These are phyloP conservation scores for Amylocystis lapponica DNA, from an alignment of 768 basidiomycete genomes.

Conservation along the genomic window DNA sequence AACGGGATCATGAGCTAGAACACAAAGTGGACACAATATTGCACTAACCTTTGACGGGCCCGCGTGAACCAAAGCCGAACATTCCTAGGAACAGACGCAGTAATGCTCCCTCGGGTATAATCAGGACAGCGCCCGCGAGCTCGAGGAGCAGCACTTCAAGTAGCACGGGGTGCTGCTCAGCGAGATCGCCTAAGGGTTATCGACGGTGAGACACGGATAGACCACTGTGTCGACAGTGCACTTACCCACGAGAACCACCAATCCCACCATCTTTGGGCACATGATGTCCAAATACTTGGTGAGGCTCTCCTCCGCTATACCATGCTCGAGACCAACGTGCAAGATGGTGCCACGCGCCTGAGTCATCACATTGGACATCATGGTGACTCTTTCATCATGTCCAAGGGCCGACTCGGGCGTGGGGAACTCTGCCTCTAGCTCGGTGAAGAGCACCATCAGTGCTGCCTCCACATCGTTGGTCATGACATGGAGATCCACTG, in stretches of 20 bases:
- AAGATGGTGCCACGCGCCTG: conserved; percentile 23
- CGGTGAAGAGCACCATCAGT: conserved; percentile 17
- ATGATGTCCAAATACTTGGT: conserved; percentile 19
- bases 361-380: conserved; percentile 18
- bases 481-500: conserved; percentile 12
- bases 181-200: conserved; percentile 27
- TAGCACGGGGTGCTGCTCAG: conserved; percentile 31
- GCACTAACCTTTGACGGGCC: conserved; percentile 14
- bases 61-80: conserved; percentile 33
- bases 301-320: conserved; percentile 21
- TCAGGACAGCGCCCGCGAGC: conserved; percentile 16
- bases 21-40: neutral
- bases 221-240: conserved; percentile 1
- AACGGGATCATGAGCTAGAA: neutral
- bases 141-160: conserved; percentile 19
- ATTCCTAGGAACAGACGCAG: conserved; percentile 26
- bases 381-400: conserved; percentile 21
- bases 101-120: conserved; percentile 28
- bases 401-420: conserved; percentile 26
- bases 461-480: conserved; percentile 12
- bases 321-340: conserved; percentile 13
- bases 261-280: conserved; percentile 18
- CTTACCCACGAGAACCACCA: no score
- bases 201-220: neutral
- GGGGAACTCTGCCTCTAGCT: conserved; percentile 22